Evolutionary conservation across 495 filamentous ascomycete species (phyloP).

Genomic region (Penicillium ochrochloron): DNA sequence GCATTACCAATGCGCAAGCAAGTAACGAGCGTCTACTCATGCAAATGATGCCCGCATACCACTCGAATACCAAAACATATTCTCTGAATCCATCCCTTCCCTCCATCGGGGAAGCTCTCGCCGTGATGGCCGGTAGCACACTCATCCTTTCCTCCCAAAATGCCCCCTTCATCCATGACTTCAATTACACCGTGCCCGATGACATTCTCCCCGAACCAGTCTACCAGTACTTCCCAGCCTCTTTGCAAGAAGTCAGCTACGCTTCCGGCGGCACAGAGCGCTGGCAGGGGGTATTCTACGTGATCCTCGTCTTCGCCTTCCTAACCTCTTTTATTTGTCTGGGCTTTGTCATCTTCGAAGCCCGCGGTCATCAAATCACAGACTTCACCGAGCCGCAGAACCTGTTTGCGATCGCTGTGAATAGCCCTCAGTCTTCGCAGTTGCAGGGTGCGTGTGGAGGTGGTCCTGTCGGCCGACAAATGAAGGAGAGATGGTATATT

Average conservation of each 20-base stretch:
- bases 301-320: slow-evolving; percentile 65
- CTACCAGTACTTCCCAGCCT: slow-evolving; percentile 60
- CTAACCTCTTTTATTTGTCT: slow-evolving; percentile 65
- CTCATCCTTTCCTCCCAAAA: slow-evolving; percentile 57
- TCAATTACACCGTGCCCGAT: slow-evolving; percentile 49
- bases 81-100: slow-evolving; percentile 52
- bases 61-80: slow-evolving; percentile 15
- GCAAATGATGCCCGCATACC: slow-evolving; percentile 46
- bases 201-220: slow-evolving; percentile 40
- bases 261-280: slow-evolving; percentile 57
- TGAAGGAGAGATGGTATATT: slow-evolving; percentile 65
- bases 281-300: slow-evolving; percentile 67
- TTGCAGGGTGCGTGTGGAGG: slow-evolving; percentile 68
- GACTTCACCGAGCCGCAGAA: slow-evolving; percentile 80
- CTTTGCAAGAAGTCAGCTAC: slow-evolving; percentile 62
- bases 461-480: slow-evolving; percentile 57
- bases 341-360: slow-evolving; percentile 55
- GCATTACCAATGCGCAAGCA: slow-evolving; percentile 60
- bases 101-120: slow-evolving; percentile 67
- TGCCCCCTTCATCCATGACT: slow-evolving; percentile 61
- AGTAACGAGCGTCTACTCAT: slow-evolving; percentile 68
- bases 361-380: slow-evolving; percentile 61
- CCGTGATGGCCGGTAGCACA: slow-evolving; percentile 67
- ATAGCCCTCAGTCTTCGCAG: slow-evolving; percentile 60
- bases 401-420: slow-evolving; percentile 69